A percentile compares a stretch with the other conserved stretches of the same genome.
These are phyloP conservation scores for Fusarium neocosmosporiellum DNA, from an alignment of 2,329 filamentous ascomycete genomes.

Conservation along the genomic window DNA sequence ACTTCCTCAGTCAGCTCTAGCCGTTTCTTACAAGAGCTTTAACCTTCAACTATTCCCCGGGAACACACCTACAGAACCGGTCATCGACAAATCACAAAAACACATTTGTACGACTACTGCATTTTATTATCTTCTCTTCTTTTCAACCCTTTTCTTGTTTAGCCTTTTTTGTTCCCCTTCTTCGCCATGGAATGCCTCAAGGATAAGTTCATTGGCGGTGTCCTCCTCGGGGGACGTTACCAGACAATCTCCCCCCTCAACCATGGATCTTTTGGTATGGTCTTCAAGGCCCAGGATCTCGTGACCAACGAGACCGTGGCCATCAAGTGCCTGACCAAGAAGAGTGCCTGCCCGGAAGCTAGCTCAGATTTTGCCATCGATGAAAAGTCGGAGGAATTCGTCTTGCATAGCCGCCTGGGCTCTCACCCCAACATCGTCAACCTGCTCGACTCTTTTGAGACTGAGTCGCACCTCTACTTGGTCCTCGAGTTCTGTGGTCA, in stretches of 20 bases:
- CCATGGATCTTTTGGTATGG: slow-evolving; percentile 98
- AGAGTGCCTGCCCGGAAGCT: slow-evolving; percentile 68
- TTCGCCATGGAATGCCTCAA: slow-evolving; percentile 82
- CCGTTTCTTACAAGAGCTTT: slow-evolving; percentile 25
- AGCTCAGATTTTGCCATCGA: slow-evolving; percentile 78
- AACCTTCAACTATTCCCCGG: slow-evolving; percentile 18
- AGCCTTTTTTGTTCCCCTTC: slow-evolving; percentile 26
- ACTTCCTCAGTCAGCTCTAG: slow-evolving; percentile 27
- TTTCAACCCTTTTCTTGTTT: slow-evolving; percentile 30
- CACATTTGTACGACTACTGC: slow-evolving; percentile 47
- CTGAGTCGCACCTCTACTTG: slow-evolving; percentile 87
- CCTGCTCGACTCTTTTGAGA: slow-evolving; percentile 90
- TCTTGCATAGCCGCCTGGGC: slow-evolving; percentile 82
- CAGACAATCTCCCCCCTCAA: slow-evolving; percentile 94
- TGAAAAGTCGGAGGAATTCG: slow-evolving; percentile 83
- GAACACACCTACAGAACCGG: slow-evolving; percentile 22
- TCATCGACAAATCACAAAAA: slow-evolving; percentile 37
- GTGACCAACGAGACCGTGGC: slow-evolving; percentile 84
- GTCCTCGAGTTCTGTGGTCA: slow-evolving; percentile 96
- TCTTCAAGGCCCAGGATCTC: slow-evolving; percentile 89
- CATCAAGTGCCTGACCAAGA: slow-evolving; percentile 96
- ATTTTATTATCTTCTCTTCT: slow-evolving; percentile 28
- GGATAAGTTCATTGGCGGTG: slow-evolving; percentile 81
- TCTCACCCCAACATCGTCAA: slow-evolving; percentile 94
- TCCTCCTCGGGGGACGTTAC: slow-evolving; percentile 89